phyloP scores from a whole-genome alignment of 192 early-diverging fungal species.

The Coemansia sp. region DNA sequence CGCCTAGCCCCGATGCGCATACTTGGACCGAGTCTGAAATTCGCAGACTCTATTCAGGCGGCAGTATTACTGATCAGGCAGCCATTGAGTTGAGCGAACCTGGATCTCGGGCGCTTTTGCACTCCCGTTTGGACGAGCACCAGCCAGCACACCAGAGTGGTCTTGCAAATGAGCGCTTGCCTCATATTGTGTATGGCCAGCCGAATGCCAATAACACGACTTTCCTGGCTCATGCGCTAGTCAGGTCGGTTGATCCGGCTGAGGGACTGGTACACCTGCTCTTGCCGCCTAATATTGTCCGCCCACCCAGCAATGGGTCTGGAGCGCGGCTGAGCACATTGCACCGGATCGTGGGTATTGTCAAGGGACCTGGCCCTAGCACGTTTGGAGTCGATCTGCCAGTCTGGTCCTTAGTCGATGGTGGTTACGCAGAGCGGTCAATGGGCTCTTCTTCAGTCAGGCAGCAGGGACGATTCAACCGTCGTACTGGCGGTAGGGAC shows the following conservation, averaged over 20 bases:
- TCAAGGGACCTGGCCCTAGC: constrained; percentile 39
- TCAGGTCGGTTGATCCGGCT: constrained; percentile 66
- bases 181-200: constrained; percentile 50
- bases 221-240: constrained; percentile 65
- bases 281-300: constrained; percentile 42
- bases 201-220: constrained; percentile 48
- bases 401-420: constrained; percentile 36
- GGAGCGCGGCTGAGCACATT: constrained; percentile 2
- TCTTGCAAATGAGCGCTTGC: background rate
- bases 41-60: constrained; percentile 18
- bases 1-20: constrained; percentile 22
- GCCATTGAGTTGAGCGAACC: constrained; percentile 38
- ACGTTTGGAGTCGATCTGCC: constrained; percentile 42
- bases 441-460: constrained; percentile 29
- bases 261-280: constrained; percentile 61
- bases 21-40: constrained; percentile 37
- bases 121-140: background rate
- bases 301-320: background rate
- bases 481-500: background rate
- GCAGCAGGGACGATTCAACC: background rate
- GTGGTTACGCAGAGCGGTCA: constrained; percentile 44
- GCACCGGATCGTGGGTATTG: constrained; percentile 39
- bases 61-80: constrained; percentile 31
- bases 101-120: constrained; percentile 26
- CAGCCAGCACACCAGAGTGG: background rate